phyloP scores from a whole-genome alignment of 192 early-diverging fungal genomes.

The Allomyces arbusculus region DNA sequence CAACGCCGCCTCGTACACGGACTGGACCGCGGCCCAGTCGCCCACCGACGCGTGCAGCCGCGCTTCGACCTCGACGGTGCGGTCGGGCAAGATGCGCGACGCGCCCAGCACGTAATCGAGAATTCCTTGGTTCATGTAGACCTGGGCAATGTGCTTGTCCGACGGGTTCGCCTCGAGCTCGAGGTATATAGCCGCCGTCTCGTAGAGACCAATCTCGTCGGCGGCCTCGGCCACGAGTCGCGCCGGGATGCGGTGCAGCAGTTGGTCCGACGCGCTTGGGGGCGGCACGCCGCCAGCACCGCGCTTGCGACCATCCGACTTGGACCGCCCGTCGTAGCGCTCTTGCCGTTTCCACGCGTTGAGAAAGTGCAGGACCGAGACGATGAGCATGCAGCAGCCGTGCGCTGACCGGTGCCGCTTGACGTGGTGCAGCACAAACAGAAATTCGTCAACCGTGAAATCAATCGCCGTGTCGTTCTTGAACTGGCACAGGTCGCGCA shows the following conservation, averaged over 20 bases:
- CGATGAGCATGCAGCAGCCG: neutral
- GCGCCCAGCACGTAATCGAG: neutral
- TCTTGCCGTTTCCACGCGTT: too few species aligned
- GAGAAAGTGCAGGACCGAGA: neutral
- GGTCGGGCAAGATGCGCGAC: neutral
- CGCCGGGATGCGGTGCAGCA: too few species aligned
- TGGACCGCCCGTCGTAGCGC: too few species aligned
- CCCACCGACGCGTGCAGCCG: neutral
- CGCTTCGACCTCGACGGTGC: neutral
- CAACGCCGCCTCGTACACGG: neutral
- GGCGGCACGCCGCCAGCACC: too few species aligned
- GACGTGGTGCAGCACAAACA: neutral
- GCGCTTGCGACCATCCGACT: too few species aligned
- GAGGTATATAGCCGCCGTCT: too few species aligned
- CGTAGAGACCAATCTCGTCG: too few species aligned
- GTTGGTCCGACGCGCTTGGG: too few species aligned
- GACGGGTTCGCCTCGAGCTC: too few species aligned
- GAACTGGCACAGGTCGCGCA: neutral
- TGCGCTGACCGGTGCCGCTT: neutral
- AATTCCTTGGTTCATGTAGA: too few species aligned
- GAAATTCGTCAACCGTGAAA: neutral
- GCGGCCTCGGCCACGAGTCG: too few species aligned
- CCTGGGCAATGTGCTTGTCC: too few species aligned
- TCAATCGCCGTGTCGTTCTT: neutral
- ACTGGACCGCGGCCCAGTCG: neutral